Conservation (phyloP, 495 filamentous ascomycete species). For the Penicillium herquei region DNA sequence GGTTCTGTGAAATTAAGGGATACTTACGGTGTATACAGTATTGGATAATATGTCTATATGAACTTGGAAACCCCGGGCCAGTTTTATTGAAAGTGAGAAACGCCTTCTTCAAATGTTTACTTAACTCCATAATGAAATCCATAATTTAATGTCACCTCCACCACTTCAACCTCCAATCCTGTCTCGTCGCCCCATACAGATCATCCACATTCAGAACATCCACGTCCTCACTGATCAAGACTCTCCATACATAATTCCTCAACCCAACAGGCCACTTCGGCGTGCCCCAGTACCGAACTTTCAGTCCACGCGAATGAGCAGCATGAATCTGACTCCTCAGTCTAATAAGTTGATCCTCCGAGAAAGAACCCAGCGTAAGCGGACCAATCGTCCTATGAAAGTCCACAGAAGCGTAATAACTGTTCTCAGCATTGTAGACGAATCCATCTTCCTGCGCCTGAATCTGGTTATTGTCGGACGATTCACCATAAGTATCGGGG, state of each 20-base stretch:
- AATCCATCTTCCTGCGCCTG: background rate
- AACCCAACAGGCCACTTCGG: conserved; percentile 60
- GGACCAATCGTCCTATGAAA: conserved; percentile 38
- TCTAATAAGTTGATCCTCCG: conserved; percentile 49
- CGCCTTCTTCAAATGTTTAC: too few species aligned
- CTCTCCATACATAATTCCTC: conserved; percentile 62
- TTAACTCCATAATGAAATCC: too few species aligned
- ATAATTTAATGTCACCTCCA: too few species aligned
- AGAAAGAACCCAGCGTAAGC: conserved; percentile 29
- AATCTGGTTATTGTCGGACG: background rate
- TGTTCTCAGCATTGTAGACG: conserved; percentile 30
- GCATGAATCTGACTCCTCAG: conserved; percentile 56
- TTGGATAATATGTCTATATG: background rate
- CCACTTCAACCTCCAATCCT: conserved; percentile 18
- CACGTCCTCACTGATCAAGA: conserved; percentile 60
- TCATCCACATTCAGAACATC: conserved; percentile 38
- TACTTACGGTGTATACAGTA: background rate
- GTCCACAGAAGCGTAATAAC: conserved; percentile 44
- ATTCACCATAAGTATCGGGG: background rate
- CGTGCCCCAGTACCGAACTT: conserved; percentile 65
- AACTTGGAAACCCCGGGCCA: too few species aligned
- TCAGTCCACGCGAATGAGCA: conserved; percentile 60
- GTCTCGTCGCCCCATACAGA: conserved; percentile 19
- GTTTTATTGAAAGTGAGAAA: too few species aligned
- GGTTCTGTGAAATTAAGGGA: conserved; percentile 45